Evolutionary conservation across 306 rosid species (phyloP), one percentile per base, ranked within the genome.

Genomic region (Quercus alba): DNA sequence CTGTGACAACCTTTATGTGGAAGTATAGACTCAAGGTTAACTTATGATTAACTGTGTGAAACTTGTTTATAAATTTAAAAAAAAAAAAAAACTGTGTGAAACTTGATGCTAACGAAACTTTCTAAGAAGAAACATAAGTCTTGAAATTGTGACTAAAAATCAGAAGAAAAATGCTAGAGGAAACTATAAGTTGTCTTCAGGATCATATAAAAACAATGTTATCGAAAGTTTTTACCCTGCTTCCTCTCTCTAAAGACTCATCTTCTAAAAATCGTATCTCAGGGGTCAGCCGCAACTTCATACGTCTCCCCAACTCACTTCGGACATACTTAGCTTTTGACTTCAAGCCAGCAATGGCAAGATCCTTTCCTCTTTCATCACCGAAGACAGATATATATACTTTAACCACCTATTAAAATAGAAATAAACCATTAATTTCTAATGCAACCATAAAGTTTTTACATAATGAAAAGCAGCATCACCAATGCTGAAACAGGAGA

Each of bases 321-420:
- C 97, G 94, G 58, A 95, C 96, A 83, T 95, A 95, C 74, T 95
- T 93, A 28, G 91, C 96, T 80, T 93, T 95, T 31, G 98, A 88
- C 78, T 95, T 95, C 90, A 93, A 86, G 12, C 99, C 99, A 2
- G 97, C 92, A 26, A 95, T 59, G 80, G 99, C 99, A 61, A 95
- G 86, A 79, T 91, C 97, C 77, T 91, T 95, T 75, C 98, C 98
- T 88, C 94, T 89, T 85, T 89, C 98, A 80, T 95, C 98, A 13
- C 99, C 97, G 13, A 95, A 93, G 78, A 95, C 97, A 35, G 98
- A 95, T 26, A 95, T 93, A 87, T 83, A 95, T 4, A 95, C 99
- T 86, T 88, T 95, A 72, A 88, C 99, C 74, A 95, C 93, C 97
- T 94, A 80, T 35, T 77, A 11, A 25, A 15, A 76, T 72, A 28